Percentiles rank a stretch among this genome's conserved stretches.
Evolutionary conservation across 441 rosid species (phyloP).

Genomic region (Metrosideros polymorpha): DNA sequence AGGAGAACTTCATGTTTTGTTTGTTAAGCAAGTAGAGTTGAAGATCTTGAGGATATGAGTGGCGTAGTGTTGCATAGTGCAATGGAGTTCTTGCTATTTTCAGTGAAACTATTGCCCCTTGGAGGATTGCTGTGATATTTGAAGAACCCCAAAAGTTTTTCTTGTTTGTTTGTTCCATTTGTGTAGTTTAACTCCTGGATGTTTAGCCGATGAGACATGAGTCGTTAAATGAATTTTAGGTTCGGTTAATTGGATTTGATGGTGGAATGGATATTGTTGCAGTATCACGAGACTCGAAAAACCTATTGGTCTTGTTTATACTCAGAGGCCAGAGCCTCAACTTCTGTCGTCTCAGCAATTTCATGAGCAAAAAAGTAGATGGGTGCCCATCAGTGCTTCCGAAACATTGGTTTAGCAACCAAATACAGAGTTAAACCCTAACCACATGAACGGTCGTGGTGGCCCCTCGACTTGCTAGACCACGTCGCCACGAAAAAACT

Average conservation of each 20-base stretch:
- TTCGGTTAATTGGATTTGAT: not conserved
- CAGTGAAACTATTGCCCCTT: not conserved
- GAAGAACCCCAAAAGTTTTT: not conserved
- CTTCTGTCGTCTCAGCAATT: not conserved
- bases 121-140: not conserved
- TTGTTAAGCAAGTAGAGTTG: slow-evolving; percentile 21
- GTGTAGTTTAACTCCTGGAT: not conserved
- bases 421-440: not conserved
- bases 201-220: not conserved
- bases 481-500: too few relatives aligned
- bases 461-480: too few relatives aligned
- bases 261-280: not conserved
- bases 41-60: slow-evolving; percentile 28
- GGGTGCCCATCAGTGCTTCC: not conserved
- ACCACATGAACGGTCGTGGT: too few relatives aligned
- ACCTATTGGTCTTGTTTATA: not conserved
- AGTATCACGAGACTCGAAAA: not conserved
- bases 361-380: not conserved
- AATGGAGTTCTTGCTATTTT: slow-evolving; percentile 3
- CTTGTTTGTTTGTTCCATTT: not conserved
- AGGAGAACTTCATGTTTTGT: slow-evolving; percentile 12
- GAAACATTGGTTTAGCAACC: not conserved
- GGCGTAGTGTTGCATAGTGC: slow-evolving; percentile 15
- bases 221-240: not conserved
- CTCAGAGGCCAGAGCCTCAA: too few relatives aligned